Percentiles rank a stretch among this genome's conserved stretches.
Evolutionary conservation across 768 basidiomycete genomes (phyloP).

Genomic region (Rhodocollybia butyracea): DNA sequence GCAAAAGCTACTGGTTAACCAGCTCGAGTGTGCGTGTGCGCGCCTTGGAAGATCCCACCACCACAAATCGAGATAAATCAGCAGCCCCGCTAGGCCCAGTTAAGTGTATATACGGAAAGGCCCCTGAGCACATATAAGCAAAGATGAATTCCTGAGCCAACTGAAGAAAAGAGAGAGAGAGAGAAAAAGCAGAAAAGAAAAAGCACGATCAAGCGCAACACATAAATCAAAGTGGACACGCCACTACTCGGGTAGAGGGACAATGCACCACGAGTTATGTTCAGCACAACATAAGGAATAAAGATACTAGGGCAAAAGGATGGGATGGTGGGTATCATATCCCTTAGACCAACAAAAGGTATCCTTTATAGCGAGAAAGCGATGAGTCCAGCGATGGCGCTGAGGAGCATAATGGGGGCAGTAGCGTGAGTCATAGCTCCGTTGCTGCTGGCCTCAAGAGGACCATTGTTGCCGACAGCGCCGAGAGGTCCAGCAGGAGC

Average conservation of each 20-base stretch:
- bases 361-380: conserved; percentile 19
- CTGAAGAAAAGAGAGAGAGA: not conserved
- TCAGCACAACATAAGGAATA: not conserved
- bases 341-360: conserved; percentile 7
- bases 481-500: conserved; percentile 32
- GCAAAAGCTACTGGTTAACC: conserved; percentile 3
- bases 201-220: not conserved
- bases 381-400: conserved; percentile 35
- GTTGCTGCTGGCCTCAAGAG: conserved; percentile 39
- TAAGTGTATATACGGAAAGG: not conserved
- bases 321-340: conserved; percentile 3
- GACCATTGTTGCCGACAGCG: conserved; percentile 22
- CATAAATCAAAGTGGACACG: not conserved
- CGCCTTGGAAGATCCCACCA: not conserved
- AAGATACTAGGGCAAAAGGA: conserved; percentile 1
- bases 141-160: conserved; percentile 5
- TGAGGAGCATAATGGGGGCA: conserved; percentile 37
- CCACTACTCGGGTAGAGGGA: conserved; percentile 1
- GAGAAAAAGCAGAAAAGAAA: not conserved
- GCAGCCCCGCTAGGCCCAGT: conserved; percentile 1
- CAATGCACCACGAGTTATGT: conserved; percentile 3
- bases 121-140: not conserved
- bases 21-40: conserved; percentile 4
- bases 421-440: conserved; percentile 37
- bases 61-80: conserved; percentile 6